Evolutionary conservation across 2,329 filamentous ascomycete species (phyloP), one percentile per base, ranked within the genome.

Genomic region (Ceratocystis papillata): DNA sequence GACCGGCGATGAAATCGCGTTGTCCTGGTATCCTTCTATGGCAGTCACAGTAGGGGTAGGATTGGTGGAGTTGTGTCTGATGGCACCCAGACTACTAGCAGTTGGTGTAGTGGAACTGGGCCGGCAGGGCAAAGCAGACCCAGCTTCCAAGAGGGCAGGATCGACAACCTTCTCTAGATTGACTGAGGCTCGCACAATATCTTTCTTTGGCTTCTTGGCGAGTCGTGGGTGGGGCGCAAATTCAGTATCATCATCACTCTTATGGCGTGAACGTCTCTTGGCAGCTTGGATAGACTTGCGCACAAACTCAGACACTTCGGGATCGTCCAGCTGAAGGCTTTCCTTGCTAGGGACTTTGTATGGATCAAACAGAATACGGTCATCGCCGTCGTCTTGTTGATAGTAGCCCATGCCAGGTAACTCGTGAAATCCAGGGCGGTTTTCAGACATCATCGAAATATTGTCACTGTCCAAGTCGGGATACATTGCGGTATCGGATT

Each of bases 281-380:
- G 79, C 79, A 8, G 79, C 76, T 6, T 80, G 79, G 20, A 83
- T 76, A 0, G 79, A 78, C 71, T 82, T 83, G 71, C 80, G 83
- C 41, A 83, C 75, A 63, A 78, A 81, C 53, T 84, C 82, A 5
- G 82, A 78, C 48, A 81, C 74, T 67, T 81, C 77, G 1, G 78
- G 75, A 63, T 81, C 77, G 7, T 78, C 75, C 4, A 74, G 71
- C 44, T 73, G 71, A 64, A 82, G 70, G 10, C 73, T 73, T 3
- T 81, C 79, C 3, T 76, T 75, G 12, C 79, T 74, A 4, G 82
- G 82, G 33, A 77, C 76, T 69, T 84, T 79, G 70, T 83, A 85
- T 7, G 79, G 79, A 69, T 85, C 81, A 67, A 85, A 85, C 2
- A 85, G 72, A 71, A 85, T 85, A 70, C 77, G 81, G 71, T 84